Evolutionary conservation across 345 rosid species (phyloP).

Genomic region (Citrus maxima): DNA sequence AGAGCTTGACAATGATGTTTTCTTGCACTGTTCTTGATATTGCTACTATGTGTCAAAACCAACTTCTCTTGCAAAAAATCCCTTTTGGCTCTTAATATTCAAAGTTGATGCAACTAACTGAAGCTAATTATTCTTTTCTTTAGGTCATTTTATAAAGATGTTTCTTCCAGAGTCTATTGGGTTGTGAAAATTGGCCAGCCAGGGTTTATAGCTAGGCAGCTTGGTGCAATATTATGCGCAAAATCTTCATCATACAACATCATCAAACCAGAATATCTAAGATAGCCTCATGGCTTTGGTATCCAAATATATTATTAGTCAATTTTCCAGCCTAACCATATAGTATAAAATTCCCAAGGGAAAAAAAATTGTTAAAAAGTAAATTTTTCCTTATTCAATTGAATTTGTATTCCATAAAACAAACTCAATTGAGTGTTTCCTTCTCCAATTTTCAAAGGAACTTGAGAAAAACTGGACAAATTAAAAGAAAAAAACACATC

Average conservation of each 20-base stretch:
- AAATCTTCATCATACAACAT: background rate
- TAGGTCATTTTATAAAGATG: background rate
- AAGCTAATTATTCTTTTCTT: slow-evolving; percentile 13
- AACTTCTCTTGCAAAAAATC: slow-evolving; percentile 23
- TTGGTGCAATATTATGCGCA: background rate
- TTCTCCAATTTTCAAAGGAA: background rate
- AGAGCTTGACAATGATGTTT: slow-evolving; percentile 6
- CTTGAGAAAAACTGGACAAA: background rate
- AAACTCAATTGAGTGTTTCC: background rate
- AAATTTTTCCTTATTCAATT: background rate
- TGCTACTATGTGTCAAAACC: slow-evolving; percentile 25
- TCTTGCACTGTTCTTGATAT: background rate
- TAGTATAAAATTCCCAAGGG: background rate
- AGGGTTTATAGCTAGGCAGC: no score
- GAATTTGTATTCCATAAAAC: background rate
- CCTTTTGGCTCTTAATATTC: slow-evolving; percentile 19
- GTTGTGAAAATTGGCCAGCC: no score
- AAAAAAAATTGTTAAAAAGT: background rate
- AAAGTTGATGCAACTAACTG: slow-evolving; percentile 45
- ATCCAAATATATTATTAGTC: background rate
- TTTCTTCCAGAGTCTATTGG: no score
- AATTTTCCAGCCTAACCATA: background rate
- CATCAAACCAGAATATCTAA: background rate
- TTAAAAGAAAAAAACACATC: background rate
- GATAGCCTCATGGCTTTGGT: background rate